Evolutionary conservation across 331 rosid genomes (phyloP).

Genomic region (Rhamnella rubrinervis): DNA sequence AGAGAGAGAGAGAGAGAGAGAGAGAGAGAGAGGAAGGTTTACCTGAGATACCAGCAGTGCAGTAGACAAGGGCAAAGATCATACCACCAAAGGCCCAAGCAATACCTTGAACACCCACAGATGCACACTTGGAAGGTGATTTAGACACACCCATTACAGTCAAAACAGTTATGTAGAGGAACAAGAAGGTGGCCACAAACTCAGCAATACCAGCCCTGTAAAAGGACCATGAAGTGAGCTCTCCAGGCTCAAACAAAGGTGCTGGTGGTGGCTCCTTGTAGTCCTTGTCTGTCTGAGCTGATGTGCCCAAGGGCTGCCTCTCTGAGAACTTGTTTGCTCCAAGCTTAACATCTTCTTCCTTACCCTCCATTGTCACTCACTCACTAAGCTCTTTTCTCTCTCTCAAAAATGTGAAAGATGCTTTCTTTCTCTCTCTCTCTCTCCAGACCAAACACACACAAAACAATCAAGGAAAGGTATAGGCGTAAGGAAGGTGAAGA

Average conservation of each 20-base stretch:
- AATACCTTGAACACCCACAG: conserved; percentile 85
- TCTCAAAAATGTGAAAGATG: background rate
- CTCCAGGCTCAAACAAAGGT: conserved; percentile 73
- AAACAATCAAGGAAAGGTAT: background rate
- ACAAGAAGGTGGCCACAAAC: conserved; percentile 83
- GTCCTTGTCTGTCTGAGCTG: conserved; percentile 66
- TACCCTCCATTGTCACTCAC: conserved; percentile 40
- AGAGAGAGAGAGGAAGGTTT: background rate
- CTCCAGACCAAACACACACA: conserved; percentile 2
- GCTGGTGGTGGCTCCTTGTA: conserved; percentile 90
- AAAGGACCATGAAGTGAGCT: conserved; percentile 84
- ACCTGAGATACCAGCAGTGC: conserved; percentile 95
- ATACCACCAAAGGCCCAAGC: conserved; percentile 99
- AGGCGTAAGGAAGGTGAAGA: background rate
- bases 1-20: background rate
- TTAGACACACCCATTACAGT: conserved; percentile 78
- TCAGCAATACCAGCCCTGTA: conserved; percentile 93
- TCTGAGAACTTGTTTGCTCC: conserved; percentile 79
- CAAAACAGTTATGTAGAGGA: conserved; percentile 79
- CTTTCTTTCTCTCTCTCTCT: background rate
- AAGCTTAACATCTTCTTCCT: conserved; percentile 77
- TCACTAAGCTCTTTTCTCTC: background rate
- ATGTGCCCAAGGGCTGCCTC: conserved; percentile 71
- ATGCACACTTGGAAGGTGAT: conserved; percentile 43
- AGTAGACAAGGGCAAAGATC: conserved; percentile 91